phyloP scores from a whole-genome alignment of 352 stramenopile species.

The Paralagenidium karlingii region DNA sequence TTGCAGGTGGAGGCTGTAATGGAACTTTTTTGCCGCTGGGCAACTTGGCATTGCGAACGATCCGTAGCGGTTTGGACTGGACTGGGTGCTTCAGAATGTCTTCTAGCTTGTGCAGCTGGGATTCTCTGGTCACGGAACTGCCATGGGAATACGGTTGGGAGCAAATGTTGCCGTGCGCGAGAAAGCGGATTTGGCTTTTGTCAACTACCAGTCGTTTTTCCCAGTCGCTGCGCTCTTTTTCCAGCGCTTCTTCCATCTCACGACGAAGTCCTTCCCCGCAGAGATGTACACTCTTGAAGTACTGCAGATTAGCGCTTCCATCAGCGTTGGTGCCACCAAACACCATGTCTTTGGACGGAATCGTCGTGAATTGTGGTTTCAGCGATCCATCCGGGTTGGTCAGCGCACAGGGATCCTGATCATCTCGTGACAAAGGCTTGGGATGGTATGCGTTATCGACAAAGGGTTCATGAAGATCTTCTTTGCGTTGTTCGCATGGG shows the following conservation, averaged over 20 bases:
- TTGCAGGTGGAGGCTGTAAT: conserved; percentile 40
- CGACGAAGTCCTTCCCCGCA: conserved; percentile 59
- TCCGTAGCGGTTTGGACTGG: conserved; percentile 51
- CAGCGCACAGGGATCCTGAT: too few relatives aligned
- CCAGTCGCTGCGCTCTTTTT: conserved; percentile 57
- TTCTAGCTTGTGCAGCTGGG: conserved; percentile 62
- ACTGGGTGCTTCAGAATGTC: conserved; percentile 50
- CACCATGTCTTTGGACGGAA: conserved; percentile 77
- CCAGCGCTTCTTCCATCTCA: conserved; percentile 61
- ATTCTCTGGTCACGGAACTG: too few relatives aligned
- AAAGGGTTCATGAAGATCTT: conserved; percentile 75
- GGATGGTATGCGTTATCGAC: conserved; percentile 72
- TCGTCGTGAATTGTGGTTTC: conserved; percentile 49
- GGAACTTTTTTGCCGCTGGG: conserved; percentile 63
- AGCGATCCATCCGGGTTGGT: conserved; percentile 2
- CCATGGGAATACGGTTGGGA: conserved; percentile 26
- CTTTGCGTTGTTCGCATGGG: conserved; percentile 61
- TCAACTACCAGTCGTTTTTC: conserved; percentile 81
- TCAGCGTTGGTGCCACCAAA: conserved; percentile 79
- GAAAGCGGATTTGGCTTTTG: conserved; percentile 69
- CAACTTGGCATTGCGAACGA: conserved; percentile 64
- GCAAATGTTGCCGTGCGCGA: conserved; percentile 77
- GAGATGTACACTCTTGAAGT: conserved; percentile 81
- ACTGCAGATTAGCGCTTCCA: conserved; percentile 45
- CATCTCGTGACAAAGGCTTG: conserved; percentile 36